Evolutionary conservation across 805 yeast species (phyloP).

Genomic region (Starmerella stigmatis): DNA sequence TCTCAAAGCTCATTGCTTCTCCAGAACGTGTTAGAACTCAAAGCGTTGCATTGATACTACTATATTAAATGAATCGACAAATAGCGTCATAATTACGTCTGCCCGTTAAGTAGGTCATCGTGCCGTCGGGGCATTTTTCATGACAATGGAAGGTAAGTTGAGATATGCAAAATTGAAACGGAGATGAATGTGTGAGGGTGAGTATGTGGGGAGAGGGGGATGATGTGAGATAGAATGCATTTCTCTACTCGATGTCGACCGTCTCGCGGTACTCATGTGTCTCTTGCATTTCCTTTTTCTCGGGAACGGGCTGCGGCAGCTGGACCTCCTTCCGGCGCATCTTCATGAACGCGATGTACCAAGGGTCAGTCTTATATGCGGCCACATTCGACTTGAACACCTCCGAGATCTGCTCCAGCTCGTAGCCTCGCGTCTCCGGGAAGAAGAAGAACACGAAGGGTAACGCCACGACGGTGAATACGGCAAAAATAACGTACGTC

Average conservation of each 20-base stretch:
- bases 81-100: too few species aligned
- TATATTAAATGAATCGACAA: too few species aligned
- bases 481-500: conserved; percentile 66
- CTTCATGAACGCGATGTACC: conserved; percentile 15
- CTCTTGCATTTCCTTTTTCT: background rate
- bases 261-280: conserved; percentile 13
- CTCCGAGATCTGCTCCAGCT: conserved; percentile 58
- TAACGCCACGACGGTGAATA: conserved; percentile 47
- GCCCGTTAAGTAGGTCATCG: too few species aligned
- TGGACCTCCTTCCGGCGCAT: conserved; percentile 13
- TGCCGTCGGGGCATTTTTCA: too few species aligned
- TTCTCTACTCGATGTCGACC: conserved; percentile 1
- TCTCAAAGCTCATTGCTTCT: too few species aligned
- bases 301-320: conserved; percentile 12
- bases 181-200: too few species aligned
- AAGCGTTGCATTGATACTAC: too few species aligned
- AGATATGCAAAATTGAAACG: too few species aligned
- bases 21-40: too few species aligned
- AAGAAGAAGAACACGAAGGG: conserved; percentile 48
- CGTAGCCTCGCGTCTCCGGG: conserved; percentile 56
- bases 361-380: conserved; percentile 23
- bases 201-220: too few species aligned
- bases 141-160: too few species aligned
- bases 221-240: too few species aligned
- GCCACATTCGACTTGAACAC: conserved; percentile 35